These are phyloP conservation scores for Carex myosuroides DNA, from an alignment of 176 grass and related monocot species.

Conservation along the genomic window DNA sequence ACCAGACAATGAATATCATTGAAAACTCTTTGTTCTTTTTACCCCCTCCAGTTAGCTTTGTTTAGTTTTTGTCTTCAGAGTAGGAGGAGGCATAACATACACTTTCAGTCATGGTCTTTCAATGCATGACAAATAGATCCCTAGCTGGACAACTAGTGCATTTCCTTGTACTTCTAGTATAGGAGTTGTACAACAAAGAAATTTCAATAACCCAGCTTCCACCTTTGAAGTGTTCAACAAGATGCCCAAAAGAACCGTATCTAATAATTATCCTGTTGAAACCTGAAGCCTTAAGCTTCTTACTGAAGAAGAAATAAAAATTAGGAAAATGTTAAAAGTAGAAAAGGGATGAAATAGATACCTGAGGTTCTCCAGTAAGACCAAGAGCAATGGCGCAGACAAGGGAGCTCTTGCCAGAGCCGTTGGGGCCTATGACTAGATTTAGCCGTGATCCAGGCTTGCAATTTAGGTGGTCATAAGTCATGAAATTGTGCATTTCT, in stretches of 20 bases:
- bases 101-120: neutral
- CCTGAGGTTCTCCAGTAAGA: constrained; percentile 54
- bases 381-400: constrained; percentile 85
- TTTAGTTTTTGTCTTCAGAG: neutral
- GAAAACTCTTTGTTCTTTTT: neutral
- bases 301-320: neutral
- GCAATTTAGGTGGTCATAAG: constrained; percentile 70
- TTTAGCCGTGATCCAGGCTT: constrained; percentile 74
- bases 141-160: neutral
- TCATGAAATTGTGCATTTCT: constrained; percentile 91
- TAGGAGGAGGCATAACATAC: neutral
- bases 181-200: neutral
- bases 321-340: neutral
- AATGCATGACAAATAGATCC: neutral
- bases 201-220: neutral
- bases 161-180: neutral
- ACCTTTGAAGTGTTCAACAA: neutral
- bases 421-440: constrained; percentile 81
- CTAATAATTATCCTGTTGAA: neutral
- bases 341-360: constrained; percentile 10
- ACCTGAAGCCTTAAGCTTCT: neutral
- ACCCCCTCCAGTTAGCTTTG: neutral
- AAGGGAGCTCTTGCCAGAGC: constrained; percentile 87
- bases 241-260: neutral
- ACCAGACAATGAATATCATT: neutral